Conservation (phyloP, 306 rosid genomes). For the Parietaria judaica region DNA sequence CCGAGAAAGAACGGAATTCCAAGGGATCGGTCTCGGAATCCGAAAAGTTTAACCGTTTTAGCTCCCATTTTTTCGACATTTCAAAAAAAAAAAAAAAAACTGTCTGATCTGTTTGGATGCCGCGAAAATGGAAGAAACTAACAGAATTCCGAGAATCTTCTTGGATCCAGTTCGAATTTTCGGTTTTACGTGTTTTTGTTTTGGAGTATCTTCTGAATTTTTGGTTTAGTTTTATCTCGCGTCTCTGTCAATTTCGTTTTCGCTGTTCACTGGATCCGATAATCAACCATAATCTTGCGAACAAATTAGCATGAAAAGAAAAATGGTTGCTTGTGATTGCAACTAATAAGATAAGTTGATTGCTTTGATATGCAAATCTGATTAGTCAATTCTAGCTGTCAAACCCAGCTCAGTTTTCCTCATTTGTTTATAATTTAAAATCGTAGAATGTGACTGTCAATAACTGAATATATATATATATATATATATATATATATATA, state of each 20-base stretch:
- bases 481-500: not conserved
- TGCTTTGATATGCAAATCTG: not conserved
- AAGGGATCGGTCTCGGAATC: no score
- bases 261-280: not conserved
- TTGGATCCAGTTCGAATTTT: not conserved
- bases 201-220: no score
- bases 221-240: no score
- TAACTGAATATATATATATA: not conserved
- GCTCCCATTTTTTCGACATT: no score
- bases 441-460: not conserved
- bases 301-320: not conserved
- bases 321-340: no score
- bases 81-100: not conserved
- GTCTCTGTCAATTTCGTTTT: no score
- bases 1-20: not conserved
- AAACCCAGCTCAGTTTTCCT: not conserved
- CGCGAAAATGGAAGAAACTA: not conserved
- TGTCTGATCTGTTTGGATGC: slow-evolving; percentile 9
- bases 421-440: no score
- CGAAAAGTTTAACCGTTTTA: no score
- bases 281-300: not conserved
- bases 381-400: not conserved
- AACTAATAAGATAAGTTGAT: not conserved
- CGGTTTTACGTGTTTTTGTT: not conserved
- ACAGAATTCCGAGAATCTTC: no score